Conservation (phyloP, 495 filamentous ascomycete species). For the Penicillium ucsense region DNA sequence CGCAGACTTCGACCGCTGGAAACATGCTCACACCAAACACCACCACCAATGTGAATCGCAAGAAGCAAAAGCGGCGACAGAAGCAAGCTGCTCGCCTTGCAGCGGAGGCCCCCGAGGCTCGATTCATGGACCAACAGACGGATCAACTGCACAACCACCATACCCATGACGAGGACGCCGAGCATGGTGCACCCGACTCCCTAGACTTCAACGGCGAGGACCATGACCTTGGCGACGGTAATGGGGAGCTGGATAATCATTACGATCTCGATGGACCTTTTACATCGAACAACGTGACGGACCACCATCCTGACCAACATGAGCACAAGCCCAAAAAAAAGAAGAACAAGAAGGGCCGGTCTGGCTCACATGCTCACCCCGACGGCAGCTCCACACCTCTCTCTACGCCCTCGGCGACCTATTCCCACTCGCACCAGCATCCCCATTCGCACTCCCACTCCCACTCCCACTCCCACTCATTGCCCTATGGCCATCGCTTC, state of each 20-base stretch:
- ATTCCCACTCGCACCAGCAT: slow-evolving; percentile 34
- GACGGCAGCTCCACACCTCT: slow-evolving; percentile 34
- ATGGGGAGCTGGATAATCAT: slow-evolving; percentile 6
- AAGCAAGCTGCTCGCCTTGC: slow-evolving; percentile 68
- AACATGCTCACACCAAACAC: slow-evolving; percentile 22
- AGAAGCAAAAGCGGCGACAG: slow-evolving; percentile 80
- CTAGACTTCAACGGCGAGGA: slow-evolving; percentile 3
- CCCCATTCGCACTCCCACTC: slow-evolving; percentile 23
- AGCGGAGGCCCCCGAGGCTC: slow-evolving; percentile 34
- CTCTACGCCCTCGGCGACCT: slow-evolving; percentile 30
- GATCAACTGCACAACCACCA: slow-evolving; percentile 16
- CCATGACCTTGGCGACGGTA: slow-evolving; percentile 10
- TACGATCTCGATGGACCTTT: slow-evolving; percentile 1
- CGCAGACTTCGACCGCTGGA: slow-evolving; percentile 17
- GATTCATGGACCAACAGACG: slow-evolving; percentile 13
- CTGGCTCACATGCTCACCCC: slow-evolving; percentile 24
- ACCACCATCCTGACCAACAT: slow-evolving; percentile 6
- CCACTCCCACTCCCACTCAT: slow-evolving; percentile 25
- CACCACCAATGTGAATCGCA: slow-evolving; percentile 56
- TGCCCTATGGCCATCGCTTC: slow-evolving; percentile 17
- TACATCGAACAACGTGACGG: slow-evolving; percentile 8
- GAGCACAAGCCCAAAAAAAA: slow-evolving; percentile 40
- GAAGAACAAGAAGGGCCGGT: slow-evolving; percentile 31
- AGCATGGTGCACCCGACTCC: slow-evolving; percentile 16
- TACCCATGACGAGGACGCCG: slow-evolving; percentile 21